Conservation (phyloP, 345 rosid genomes). For the Gossypium longicalyx region DNA sequence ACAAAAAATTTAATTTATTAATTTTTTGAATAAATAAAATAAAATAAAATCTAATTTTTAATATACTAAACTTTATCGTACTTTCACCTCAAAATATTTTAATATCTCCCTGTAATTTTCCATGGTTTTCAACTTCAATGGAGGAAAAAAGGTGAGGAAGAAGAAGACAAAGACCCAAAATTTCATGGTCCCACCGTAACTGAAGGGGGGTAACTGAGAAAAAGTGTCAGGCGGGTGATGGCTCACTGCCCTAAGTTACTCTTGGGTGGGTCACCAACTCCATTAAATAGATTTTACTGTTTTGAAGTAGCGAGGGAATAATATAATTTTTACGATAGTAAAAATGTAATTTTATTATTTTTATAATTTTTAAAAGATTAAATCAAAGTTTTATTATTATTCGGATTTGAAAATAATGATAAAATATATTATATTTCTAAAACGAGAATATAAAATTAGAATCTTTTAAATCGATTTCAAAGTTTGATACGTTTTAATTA, state of each 20-base stretch:
- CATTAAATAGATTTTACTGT: not conserved
- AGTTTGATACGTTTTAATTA: too few species aligned
- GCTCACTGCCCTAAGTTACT: not conserved
- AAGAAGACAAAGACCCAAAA: not conserved
- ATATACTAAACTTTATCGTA: rapidly evolving
- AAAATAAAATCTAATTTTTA: rapidly evolving
- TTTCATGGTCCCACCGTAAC: constrained; percentile 9
- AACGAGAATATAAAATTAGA: too few species aligned
- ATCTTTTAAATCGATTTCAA: too few species aligned
- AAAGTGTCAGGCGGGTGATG: not conserved
- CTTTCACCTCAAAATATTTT: too few species aligned
- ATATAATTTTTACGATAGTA: too few species aligned
- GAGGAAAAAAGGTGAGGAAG: not conserved
- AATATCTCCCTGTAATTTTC: not conserved
- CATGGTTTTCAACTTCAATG: not conserved
- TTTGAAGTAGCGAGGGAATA: too few species aligned
- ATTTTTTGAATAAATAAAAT: too few species aligned
- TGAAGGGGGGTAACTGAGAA: not conserved
- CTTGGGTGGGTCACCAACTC: constrained; percentile 8
- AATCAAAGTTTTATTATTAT: not conserved
- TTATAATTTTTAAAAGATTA: not conserved
- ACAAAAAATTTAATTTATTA: rapidly evolving
- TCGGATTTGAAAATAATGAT: too few species aligned
- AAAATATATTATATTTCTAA: too few species aligned
- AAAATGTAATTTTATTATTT: too few species aligned